phyloP scores from a whole-genome alignment of 495 filamentous ascomycete species.

The Glonium stellatum region DNA sequence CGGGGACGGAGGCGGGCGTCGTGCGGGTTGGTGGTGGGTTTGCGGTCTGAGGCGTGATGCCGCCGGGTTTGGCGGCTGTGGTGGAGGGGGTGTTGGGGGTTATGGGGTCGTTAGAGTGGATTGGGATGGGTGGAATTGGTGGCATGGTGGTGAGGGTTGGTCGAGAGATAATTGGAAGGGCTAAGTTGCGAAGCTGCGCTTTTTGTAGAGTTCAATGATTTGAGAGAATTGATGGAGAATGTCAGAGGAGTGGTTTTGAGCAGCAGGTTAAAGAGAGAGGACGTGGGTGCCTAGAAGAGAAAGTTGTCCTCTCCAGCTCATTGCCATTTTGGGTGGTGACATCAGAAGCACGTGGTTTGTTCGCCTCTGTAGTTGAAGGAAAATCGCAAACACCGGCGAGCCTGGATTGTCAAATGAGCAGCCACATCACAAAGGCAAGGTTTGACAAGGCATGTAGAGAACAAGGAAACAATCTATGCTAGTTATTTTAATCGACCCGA shows the following conservation, averaged over 20 bases:
- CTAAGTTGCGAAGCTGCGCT: neutral
- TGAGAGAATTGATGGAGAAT: neutral
- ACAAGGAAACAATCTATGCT: constrained; percentile 17
- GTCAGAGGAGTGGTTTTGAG: neutral
- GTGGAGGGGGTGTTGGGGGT: constrained; percentile 19
- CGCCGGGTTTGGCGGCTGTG: constrained; percentile 41
- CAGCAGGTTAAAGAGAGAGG: neutral
- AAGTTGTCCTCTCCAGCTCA: constrained; percentile 3
- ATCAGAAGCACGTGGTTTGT: neutral
- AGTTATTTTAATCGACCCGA: constrained; percentile 9
- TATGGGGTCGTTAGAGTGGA: constrained; percentile 56
- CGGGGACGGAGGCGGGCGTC: constrained; percentile 37
- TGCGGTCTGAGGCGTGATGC: constrained; percentile 45
- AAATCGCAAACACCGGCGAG: neutral
- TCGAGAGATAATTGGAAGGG: neutral
- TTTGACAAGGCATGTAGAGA: neutral
- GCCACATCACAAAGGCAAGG: neutral
- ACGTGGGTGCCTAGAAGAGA: neutral
- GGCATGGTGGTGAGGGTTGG: constrained; percentile 35
- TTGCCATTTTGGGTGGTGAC: neutral
- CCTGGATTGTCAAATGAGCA: neutral
- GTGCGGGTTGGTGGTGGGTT: constrained; percentile 21
- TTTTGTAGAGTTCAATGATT: neutral
- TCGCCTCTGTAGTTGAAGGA: neutral
- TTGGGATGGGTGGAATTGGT: constrained; percentile 45